phyloP scores from a whole-genome alignment of 2,329 filamentous ascomycete genomes.

The Hypoxylon sp. region DNA sequence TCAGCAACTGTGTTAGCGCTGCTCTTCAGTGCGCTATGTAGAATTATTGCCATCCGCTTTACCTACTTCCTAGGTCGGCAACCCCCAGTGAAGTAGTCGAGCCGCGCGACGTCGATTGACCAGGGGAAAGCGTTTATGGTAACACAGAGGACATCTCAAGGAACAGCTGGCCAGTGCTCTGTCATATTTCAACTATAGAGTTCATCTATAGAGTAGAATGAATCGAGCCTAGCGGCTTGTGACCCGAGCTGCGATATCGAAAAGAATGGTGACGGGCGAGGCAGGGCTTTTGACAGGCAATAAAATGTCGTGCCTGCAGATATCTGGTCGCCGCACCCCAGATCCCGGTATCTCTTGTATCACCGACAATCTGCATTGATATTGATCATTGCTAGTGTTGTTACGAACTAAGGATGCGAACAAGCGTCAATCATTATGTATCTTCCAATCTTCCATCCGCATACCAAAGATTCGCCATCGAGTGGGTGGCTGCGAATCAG shows the following conservation, averaged over 20 bases:
- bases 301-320: conserved; percentile 3
- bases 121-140: background rate
- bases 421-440: background rate
- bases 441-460: conserved; percentile 1
- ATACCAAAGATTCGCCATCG: background rate
- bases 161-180: conserved; percentile 1
- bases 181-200: background rate
- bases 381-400: background rate
- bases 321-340: conserved; percentile 7
- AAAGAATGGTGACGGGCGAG: conserved; percentile 13
- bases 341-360: conserved; percentile 23
- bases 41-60: background rate
- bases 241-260: conserved; percentile 18
- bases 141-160: background rate
- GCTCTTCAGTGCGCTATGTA: background rate
- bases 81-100: background rate
- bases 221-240: conserved; percentile 11
- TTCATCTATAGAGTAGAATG: background rate
- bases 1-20: background rate
- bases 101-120: background rate
- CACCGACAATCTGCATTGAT: conserved; percentile 10
- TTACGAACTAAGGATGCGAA: background rate
- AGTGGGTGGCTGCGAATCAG: conserved; percentile 17
- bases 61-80: background rate
- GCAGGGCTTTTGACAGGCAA: background rate